Base-by-base conservation (phyloP, 2,329 filamentous ascomycete species). In the Anisogramma anomala region DNA sequence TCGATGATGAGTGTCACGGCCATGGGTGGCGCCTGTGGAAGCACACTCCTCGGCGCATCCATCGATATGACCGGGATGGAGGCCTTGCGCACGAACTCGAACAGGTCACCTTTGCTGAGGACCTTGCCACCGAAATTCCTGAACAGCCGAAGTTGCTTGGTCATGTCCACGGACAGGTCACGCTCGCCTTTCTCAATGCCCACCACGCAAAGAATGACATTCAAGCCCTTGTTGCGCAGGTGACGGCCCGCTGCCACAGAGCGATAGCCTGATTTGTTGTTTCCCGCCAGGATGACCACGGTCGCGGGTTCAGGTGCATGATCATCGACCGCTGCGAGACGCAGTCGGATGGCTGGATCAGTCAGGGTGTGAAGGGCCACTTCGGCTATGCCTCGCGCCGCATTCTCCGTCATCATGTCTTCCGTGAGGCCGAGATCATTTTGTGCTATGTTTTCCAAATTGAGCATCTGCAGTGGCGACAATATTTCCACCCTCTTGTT, bases 371-470 rank as follows among this genome's bases (percentile, higher is more conserved):
- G 71, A 40, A 93, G 68, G 1, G 85, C 80, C 20, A 88, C 82
- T 61, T 94, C 82, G 4, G 88, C 87, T 47, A 96, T 84, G 32
- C 86, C 84, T 19, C 89, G 77, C 14, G 84, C 89, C 1, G 88
- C 84, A 55, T 89, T 95, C 55, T 96, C 91, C 1, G 85, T 80
- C 67, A 96, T 85, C 59, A 95, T 80, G 39, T 91, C 85, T 56
- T 94, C 86, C 0, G 81, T 84, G 34, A 96, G 69, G 4, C 87
- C 87, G 43, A 93, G 76, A 50, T 95, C 87, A 31, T 84, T 82
- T 45, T 87, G 81, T 0, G 88, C 87, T 42, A 93, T 84, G 53
- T 91, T 88, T 61, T 96, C 91, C 1, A 96, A 74, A 48, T 91
- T 89, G 20, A 94, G 74, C 76, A 95, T 91, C 55, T 94, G 86